phyloP scores from a whole-genome alignment of 2,329 filamentous ascomycete species.

The Talaromyces verruculosus region DNA sequence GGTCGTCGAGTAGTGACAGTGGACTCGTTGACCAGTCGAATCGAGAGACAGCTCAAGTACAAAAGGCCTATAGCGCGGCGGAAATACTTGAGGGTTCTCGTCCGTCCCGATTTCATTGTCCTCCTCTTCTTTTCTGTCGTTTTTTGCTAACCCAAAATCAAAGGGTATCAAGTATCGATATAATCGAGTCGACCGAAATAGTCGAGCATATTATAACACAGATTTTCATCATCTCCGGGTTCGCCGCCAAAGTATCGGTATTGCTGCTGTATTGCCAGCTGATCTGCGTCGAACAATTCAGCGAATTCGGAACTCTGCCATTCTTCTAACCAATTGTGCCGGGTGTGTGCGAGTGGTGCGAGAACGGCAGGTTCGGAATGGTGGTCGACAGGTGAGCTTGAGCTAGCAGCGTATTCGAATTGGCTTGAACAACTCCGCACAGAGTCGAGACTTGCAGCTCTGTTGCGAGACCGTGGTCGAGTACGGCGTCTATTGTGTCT shows the following conservation, averaged over 20 bases:
- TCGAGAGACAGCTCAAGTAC: slow-evolving; percentile 8
- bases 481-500: slow-evolving; percentile 49
- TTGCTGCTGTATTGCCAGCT: slow-evolving; percentile 38
- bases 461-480: slow-evolving; percentile 41
- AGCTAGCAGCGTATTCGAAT: slow-evolving; percentile 17
- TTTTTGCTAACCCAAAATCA: neutral
- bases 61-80: neutral
- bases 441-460: slow-evolving; percentile 22
- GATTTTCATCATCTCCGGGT: slow-evolving; percentile 44
- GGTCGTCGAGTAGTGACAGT: neutral
- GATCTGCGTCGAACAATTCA: slow-evolving; percentile 28
- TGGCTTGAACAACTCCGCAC: slow-evolving; percentile 19
- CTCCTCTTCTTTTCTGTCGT: neutral
- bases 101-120: neutral
- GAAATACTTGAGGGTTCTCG: slow-evolving; percentile 5
- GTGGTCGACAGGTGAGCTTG: slow-evolving; percentile 24
- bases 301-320: slow-evolving; percentile 42
- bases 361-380: slow-evolving; percentile 24
- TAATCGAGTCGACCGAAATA: slow-evolving; percentile 52
- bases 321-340: slow-evolving; percentile 44
- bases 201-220: slow-evolving; percentile 52
- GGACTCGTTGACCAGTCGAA: slow-evolving; percentile 7
- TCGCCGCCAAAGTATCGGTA: slow-evolving; percentile 49
- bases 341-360: slow-evolving; percentile 38
- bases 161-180: slow-evolving; percentile 34